phyloP scores from a whole-genome alignment of 176 grass and related monocot species.

The Avena eriantha region DNA sequence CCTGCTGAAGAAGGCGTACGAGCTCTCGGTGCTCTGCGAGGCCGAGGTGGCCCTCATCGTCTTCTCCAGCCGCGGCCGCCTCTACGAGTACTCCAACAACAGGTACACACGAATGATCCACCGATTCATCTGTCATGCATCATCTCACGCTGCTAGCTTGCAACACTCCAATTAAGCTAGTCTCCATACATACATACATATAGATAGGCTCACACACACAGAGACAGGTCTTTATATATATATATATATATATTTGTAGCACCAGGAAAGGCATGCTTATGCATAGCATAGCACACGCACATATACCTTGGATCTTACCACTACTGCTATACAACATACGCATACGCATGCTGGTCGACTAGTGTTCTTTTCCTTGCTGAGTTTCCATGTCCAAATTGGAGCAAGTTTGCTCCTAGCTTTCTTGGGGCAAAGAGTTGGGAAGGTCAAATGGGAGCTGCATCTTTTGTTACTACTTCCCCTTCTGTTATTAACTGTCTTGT shows the following conservation, averaged over 20 bases:
- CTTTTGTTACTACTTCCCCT: constrained; percentile 48
- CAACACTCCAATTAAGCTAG: background rate
- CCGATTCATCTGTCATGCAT: no score
- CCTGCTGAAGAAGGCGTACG: constrained; percentile 84
- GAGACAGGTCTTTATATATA: no score
- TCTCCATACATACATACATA: no score
- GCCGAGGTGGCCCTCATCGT: constrained; percentile 77
- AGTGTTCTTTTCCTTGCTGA: background rate
- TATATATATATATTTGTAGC: background rate
- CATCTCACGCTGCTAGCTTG: background rate
- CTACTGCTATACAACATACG: background rate
- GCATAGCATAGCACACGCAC: constrained; percentile 4
- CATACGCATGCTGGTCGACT: background rate
- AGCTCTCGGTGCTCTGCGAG: constrained; percentile 83
- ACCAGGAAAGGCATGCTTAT: constrained; percentile 28
- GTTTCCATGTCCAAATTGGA: constrained; percentile 52
- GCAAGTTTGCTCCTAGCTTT: constrained; percentile 54
- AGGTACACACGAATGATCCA: constrained; percentile 36
- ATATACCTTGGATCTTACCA: constrained; percentile 40
- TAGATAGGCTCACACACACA: background rate
- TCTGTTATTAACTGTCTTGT: constrained; percentile 56
- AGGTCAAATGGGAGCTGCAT: constrained; percentile 61
- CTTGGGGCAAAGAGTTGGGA: constrained; percentile 40
- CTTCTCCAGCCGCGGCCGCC: constrained; percentile 84
- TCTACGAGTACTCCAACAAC: constrained; percentile 83